Base-by-base conservation (phyloP, 306 rosid genomes). In the Alnus rubra region DNA sequence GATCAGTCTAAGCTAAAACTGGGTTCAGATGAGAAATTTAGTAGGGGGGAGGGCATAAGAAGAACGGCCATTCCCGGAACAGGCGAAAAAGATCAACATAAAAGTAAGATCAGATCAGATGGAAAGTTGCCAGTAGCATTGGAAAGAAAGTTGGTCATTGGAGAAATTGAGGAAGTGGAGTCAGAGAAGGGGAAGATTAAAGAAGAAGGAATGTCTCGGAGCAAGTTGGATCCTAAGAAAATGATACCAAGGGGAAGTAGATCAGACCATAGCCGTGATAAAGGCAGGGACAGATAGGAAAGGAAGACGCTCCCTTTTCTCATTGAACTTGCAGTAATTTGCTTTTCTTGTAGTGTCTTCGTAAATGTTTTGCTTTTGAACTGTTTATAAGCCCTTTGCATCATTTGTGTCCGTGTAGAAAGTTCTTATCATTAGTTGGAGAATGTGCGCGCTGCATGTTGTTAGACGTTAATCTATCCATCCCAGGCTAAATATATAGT, bases 251-350 rank as follows among this genome's bases (percentile, higher is more conserved):
- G 82, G 83, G 88, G 90, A 79, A 88, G 92, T 79, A 87, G 88
- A 83, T 80, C 94, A 80, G 96, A 90, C 74, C 87, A 81, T 81
- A 88, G 88, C 54, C 79, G 74, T 76, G 91, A 89, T 81, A 94
- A 78, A 80, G 86, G 87, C 72, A 85, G 90, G 82, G 88, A 92
- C 77, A 87, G 80, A 81, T 78, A 56, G 77, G 42, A 45, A 54
- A 62, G 11, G 19, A 70, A 45, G 48, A 69, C 30, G 55, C 60
- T 55, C 45, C 54, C 13, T 10, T 51, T 42, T 18, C 48, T 44
- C 39, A 39, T 23, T 53, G 60, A 72, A 31, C 60, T 53, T 42
- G 14, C 14, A 28, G 69, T 23, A 76, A 50, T 39, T 71, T 15
- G 9, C 9, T 31, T 45, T 72, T 2, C 18, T 44, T 19, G n/a